These are phyloP conservation scores for Globisporangium solare DNA, from an alignment of 352 stramenopile species.

Conservation along the genomic window DNA sequence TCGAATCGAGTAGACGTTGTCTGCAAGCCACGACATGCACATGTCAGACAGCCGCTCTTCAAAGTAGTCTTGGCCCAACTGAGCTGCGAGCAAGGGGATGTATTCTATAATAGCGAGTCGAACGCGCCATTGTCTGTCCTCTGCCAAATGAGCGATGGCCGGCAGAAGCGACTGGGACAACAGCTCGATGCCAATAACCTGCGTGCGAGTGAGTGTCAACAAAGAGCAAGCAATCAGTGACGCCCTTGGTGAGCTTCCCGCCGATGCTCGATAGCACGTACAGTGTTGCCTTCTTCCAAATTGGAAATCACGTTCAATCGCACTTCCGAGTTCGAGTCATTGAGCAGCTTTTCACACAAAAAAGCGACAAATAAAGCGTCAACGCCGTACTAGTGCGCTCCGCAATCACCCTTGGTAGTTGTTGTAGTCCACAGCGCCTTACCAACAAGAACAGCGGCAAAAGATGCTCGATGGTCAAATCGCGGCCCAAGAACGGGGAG, in stretches of 20 bases:
- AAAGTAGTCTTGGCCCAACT: constrained; percentile 96
- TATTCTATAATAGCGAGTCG: constrained; percentile 98
- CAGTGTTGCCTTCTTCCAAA: constrained; percentile 93
- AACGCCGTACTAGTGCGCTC: no score
- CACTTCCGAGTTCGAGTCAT: constrained; percentile 97
- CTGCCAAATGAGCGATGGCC: constrained; percentile 96
- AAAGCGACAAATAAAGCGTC: constrained; percentile 2
- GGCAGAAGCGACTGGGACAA: constrained; percentile 95
- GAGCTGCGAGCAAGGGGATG: constrained; percentile 94
- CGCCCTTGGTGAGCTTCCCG: neutral
- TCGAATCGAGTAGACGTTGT: constrained; percentile 97
- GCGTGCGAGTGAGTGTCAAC: neutral
- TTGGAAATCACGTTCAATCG: constrained; percentile 99
- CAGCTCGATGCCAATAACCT: constrained; percentile 96
- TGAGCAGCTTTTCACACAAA: constrained; percentile 70
- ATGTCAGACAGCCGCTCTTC: constrained; percentile 92
- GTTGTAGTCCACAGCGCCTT: constrained; percentile 9
- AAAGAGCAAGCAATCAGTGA: constrained; percentile 9
- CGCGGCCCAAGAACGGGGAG: constrained; percentile 89
- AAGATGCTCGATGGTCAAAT: constrained; percentile 92
- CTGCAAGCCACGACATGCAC: constrained; percentile 96
- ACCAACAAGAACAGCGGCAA: constrained; percentile 93
- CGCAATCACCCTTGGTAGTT: neutral
- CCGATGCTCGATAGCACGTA: constrained; percentile 21
- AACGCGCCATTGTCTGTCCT: constrained; percentile 99